These are phyloP conservation scores for Blumeriella jaapii DNA, from an alignment of 2,329 filamentous ascomycete genomes.

Conservation along the genomic window DNA sequence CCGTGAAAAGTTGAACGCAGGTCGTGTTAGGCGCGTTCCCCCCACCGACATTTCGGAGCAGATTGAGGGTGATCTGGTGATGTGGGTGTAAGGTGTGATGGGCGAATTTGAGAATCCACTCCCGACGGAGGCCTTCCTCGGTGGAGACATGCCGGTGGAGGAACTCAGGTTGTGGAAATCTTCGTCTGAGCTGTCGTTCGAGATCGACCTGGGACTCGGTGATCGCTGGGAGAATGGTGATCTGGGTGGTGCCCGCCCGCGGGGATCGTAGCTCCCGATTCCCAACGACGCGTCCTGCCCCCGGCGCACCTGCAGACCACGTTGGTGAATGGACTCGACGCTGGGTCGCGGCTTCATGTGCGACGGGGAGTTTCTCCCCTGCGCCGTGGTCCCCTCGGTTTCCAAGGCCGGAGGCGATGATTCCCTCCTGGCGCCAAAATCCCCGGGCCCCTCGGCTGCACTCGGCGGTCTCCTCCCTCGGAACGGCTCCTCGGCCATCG, in stretches of 20 bases:
- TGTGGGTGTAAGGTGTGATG: constrained; percentile 48
- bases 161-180: constrained; percentile 44
- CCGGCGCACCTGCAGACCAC: constrained; percentile 11
- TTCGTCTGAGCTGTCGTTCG: constrained; percentile 57
- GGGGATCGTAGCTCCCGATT: constrained; percentile 27
- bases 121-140: constrained; percentile 68
- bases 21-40: constrained; percentile 48
- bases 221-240: constrained; percentile 34
- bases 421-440: constrained; percentile 44
- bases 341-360: constrained; percentile 19
- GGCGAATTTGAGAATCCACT: constrained; percentile 52
- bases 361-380: constrained; percentile 12
- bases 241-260: constrained; percentile 34
- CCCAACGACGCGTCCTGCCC: constrained; percentile 18
- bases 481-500: constrained; percentile 19
- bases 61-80: constrained; percentile 68
- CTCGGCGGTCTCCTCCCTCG: constrained; percentile 17
- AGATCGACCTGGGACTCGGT: constrained; percentile 51
- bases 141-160: constrained; percentile 51
- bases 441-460: constrained; percentile 7
- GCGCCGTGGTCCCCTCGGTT: constrained; percentile 12
- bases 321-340: constrained; percentile 22
- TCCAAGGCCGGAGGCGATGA: constrained; percentile 46
- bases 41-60: constrained; percentile 67
- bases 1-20: constrained; percentile 87